Evolutionary conservation across 1,139 yeast genomes (phyloP), one percentile per base, ranked within the genome.

Genomic region (Pneumocystis oryctolagi): DNA sequence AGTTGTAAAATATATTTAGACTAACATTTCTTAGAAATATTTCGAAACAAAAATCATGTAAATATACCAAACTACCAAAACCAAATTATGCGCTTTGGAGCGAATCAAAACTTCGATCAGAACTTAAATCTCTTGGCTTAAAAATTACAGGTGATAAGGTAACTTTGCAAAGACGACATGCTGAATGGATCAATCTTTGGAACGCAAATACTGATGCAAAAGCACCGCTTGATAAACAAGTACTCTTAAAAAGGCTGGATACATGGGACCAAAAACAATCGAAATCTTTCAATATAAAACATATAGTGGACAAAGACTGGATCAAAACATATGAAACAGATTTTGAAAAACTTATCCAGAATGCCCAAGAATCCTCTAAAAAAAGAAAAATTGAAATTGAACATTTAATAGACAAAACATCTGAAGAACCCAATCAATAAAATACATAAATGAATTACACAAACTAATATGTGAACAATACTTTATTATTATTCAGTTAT

Each of bases 191-290:
- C 66, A 82, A 85, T 47, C 71, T 89, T 18, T 87, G 84, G 82
- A 90, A 90, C 70, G 85, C 96, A 20, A 89, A 89, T 70, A 79
- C 84, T 61, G 97, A 89, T 70, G 80, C 89, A n/a, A 77, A 81
- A 61, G 77, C 77, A 35, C 97, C 96, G 0, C 81, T 80, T 4
- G 73, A 82, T 25, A 83, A 82, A 35, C 73, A 76, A 59, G 79
- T 81, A 4, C 71, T 90, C 60, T 75, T 81, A 61, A 81, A 79
- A 64, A 80, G 79, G 65, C 75, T 90, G 61, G 73, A 75, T 35
- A 82, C 82, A 68, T 87, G 96, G 96, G 97, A 90, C 69, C 71
- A 76, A 3, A 65, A 18, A 40, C 55, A 61, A 61, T 42, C 61
- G 55, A 9, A 34, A 63, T 5, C 61, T 62, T 12, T 35, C 32